Conservation (phyloP, 1,284 basidiomycete genomes). For the Exobasidium cylindrosporum region DNA sequence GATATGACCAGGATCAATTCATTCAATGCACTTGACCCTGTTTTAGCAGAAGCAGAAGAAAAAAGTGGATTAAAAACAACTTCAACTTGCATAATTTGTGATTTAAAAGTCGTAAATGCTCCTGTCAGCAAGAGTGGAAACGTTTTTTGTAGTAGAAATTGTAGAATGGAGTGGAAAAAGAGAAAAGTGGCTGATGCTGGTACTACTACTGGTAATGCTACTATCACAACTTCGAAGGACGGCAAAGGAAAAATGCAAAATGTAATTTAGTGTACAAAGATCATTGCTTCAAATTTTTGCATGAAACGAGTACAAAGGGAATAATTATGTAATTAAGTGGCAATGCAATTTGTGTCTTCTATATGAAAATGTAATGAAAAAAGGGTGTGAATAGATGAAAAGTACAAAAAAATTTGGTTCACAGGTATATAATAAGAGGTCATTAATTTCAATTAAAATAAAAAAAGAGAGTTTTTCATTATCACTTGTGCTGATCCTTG, state of each 20-base stretch:
- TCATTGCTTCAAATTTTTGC: too few species aligned
- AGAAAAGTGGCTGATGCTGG: not conserved
- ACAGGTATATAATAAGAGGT: too few species aligned
- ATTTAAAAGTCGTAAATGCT: constrained; percentile 17
- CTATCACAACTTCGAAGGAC: not conserved
- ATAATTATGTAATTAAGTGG: too few species aligned
- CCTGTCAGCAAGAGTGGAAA: constrained; percentile 8
- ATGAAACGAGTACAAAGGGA: too few species aligned
- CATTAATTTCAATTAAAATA: too few species aligned
- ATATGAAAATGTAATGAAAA: too few species aligned
- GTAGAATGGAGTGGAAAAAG: constrained; percentile 12
- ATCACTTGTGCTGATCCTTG: too few species aligned
- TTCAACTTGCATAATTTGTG: constrained; percentile 4
- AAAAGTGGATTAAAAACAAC: constrained; percentile 16
- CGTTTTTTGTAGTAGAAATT: constrained; percentile 17
- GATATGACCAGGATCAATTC: not conserved
- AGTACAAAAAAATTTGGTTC: too few species aligned
- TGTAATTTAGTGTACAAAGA: too few species aligned
- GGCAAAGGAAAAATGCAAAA: not conserved
- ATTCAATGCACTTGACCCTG: constrained; percentile 11
- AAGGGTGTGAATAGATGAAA: too few species aligned
- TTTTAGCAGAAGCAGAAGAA: constrained; percentile 15
- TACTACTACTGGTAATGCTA: not conserved
- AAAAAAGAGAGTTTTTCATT: too few species aligned
- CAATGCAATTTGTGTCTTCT: too few species aligned